phyloP scores from a whole-genome alignment of 2,329 filamentous ascomycete species.

The Cercospora janseana region DNA sequence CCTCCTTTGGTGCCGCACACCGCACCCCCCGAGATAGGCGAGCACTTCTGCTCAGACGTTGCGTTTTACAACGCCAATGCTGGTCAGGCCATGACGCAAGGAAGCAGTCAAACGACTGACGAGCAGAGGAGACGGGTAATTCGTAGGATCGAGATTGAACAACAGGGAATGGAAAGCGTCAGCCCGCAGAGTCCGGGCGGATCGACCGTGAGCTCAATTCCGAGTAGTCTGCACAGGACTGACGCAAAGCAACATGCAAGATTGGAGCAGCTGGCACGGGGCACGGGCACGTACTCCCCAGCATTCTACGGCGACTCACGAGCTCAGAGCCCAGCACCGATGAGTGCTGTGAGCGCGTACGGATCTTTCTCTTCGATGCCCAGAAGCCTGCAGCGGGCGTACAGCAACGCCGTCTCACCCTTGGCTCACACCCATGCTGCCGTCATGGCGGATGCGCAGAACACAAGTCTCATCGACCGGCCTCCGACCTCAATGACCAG shows the following conservation, averaged over 20 bases:
- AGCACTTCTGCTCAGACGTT: slow-evolving; percentile 30
- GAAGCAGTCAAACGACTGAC: slow-evolving; percentile 5
- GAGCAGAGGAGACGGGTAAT: slow-evolving; percentile 5
- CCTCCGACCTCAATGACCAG: slow-evolving; percentile 18
- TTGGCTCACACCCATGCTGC: slow-evolving; percentile 25
- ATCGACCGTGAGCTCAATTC: slow-evolving; percentile 15
- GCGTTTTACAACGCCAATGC: slow-evolving; percentile 28
- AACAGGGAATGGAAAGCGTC: slow-evolving; percentile 9
- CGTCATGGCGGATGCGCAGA: slow-evolving; percentile 31
- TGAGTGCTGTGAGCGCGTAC: slow-evolving; percentile 16
- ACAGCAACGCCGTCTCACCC: slow-evolving; percentile 33
- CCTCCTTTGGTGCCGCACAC: slow-evolving; percentile 21
- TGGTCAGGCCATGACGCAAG: background rate
- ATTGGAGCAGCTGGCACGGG: slow-evolving; percentile 3
- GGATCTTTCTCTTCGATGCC: slow-evolving; percentile 28
- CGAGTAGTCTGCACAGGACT: slow-evolving; percentile 9
- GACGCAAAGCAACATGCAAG: slow-evolving; percentile 5
- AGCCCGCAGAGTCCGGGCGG: slow-evolving; percentile 1
- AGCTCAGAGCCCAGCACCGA: slow-evolving; percentile 11
- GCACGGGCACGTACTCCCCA: slow-evolving; percentile 4
- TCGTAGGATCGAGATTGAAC: slow-evolving; percentile 10
- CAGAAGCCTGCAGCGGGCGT: slow-evolving; percentile 34
- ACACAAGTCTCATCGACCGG: slow-evolving; percentile 27
- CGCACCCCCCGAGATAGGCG: slow-evolving; percentile 28
- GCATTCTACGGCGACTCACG: slow-evolving; percentile 11